Evolutionary conservation across 2,329 filamentous ascomycete genomes (phyloP).

Genomic region (Aspergillus versicolor): DNA sequence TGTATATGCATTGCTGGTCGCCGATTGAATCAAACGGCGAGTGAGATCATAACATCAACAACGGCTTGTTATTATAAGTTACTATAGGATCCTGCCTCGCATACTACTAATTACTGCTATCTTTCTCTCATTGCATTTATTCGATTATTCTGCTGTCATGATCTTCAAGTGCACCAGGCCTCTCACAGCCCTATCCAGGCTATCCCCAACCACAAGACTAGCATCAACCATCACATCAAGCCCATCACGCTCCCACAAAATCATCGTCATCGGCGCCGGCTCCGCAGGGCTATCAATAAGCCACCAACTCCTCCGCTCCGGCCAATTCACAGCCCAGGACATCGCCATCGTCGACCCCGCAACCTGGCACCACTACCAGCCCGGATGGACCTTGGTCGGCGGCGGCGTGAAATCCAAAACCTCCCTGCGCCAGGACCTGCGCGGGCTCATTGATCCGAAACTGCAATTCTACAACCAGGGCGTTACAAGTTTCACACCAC

Average conservation of each 20-base stretch:
- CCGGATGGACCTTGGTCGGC: constrained; percentile 68
- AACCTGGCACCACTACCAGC: constrained; percentile 65
- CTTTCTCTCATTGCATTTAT: too few species aligned
- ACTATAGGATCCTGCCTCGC: too few species aligned
- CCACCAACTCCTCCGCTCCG: constrained; percentile 64
- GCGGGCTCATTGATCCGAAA: constrained; percentile 57
- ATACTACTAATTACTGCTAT: too few species aligned
- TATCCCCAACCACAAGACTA: too few species aligned
- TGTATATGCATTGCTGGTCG: too few species aligned
- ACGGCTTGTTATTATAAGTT: too few species aligned
- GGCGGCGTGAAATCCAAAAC: constrained; percentile 62
- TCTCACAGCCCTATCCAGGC: too few species aligned
- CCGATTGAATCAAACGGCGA: too few species aligned
- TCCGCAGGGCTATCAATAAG: constrained; percentile 64
- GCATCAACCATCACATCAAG: too few species aligned
- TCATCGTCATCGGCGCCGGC: constrained; percentile 68
- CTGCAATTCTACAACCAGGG: constrained; percentile 59
- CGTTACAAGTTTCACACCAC: constrained; percentile 54
- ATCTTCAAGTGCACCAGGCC: too few species aligned
- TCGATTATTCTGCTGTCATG: too few species aligned
- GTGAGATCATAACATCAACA: too few species aligned
- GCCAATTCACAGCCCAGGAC: constrained; percentile 57
- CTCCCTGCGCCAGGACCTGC: constrained; percentile 50
- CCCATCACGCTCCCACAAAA: constrained; percentile 49
- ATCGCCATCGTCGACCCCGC: constrained; percentile 66